Evolutionary conservation across 2,329 filamentous ascomycete species (phyloP).

Genomic region (Fusarium sp.): DNA sequence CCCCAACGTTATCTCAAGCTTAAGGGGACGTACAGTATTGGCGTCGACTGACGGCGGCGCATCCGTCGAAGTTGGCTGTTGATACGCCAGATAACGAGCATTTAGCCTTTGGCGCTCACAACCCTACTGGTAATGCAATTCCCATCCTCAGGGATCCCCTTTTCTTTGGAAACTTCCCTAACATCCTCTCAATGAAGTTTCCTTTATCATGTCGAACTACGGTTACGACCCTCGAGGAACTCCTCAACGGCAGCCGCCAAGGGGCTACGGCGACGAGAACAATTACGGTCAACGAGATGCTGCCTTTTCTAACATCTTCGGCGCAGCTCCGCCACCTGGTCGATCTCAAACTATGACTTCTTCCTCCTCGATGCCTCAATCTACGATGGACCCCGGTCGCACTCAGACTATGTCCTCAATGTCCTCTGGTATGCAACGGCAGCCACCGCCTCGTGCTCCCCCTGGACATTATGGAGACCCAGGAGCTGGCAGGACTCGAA

Average conservation of each 20-base stretch:
- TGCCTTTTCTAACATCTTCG: conserved; percentile 96
- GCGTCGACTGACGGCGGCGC: conserved; percentile 51
- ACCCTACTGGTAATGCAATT: conserved; percentile 38
- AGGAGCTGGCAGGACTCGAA: conserved; percentile 49
- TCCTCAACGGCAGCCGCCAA: conserved; percentile 54
- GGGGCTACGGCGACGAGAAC: conserved; percentile 64
- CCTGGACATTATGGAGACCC: conserved; percentile 54
- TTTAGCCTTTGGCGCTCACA: conserved; percentile 43
- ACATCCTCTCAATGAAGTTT: conserved; percentile 31
- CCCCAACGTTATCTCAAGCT: conserved; percentile 29
- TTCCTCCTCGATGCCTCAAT: conserved; percentile 72
- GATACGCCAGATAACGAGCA: conserved; percentile 41
- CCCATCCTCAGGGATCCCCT: conserved; percentile 1
- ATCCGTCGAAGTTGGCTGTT: conserved; percentile 50
- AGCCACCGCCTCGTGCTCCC: conserved; percentile 70
- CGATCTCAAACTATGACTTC: conserved; percentile 97
- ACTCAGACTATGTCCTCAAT: conserved; percentile 81
- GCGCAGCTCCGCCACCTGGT: conserved; percentile 84
- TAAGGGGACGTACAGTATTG: conserved; percentile 43
- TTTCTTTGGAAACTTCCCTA: conserved; percentile 17
- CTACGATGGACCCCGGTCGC: conserved; percentile 70
- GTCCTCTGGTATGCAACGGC: conserved; percentile 68
- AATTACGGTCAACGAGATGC: conserved; percentile 83
- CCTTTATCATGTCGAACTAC: conserved; percentile 68
- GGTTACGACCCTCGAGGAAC: conserved; percentile 65